Conservation (phyloP, 371 early-diverging fungal genomes). For the Rhizopus sp. region DNA sequence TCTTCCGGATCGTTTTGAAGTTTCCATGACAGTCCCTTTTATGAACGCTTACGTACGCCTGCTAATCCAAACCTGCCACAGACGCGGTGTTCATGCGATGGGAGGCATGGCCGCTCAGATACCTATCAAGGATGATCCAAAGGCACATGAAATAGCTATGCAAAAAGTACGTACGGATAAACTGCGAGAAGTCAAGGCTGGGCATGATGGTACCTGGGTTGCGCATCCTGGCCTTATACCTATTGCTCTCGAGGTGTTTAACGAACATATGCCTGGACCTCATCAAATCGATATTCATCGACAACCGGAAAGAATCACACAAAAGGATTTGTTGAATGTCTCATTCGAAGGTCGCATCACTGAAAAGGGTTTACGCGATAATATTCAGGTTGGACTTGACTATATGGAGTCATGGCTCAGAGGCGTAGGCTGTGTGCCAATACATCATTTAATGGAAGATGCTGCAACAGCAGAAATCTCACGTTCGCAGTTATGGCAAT, state of each 20-base stretch:
- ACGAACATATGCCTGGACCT: slow-evolving; percentile 93
- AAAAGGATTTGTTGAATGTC: slow-evolving; percentile 83
- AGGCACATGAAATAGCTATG: slow-evolving; percentile 89
- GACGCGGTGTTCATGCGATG: slow-evolving; percentile 97
- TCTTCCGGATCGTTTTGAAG: slow-evolving; percentile 87
- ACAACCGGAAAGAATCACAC: slow-evolving; percentile 87
- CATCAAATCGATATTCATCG: slow-evolving; percentile 92
- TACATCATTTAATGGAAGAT: slow-evolving; percentile 60
- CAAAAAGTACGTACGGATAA: slow-evolving; percentile 93
- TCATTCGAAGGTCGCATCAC: slow-evolving; percentile 82
- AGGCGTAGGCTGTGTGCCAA: slow-evolving; percentile 96
- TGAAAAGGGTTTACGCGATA: slow-evolving; percentile 87
- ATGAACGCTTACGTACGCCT: slow-evolving; percentile 92
- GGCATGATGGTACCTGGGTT: slow-evolving; percentile 97
- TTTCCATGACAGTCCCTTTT: slow-evolving; percentile 94
- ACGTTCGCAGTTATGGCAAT: slow-evolving; percentile 96
- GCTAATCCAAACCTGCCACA: slow-evolving; percentile 96
- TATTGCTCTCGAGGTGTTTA: slow-evolving; percentile 85
- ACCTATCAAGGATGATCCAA: slow-evolving; percentile 89
- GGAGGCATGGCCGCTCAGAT: slow-evolving; percentile 99
- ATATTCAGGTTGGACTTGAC: slow-evolving; percentile 86
- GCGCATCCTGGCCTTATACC: slow-evolving; percentile 95
- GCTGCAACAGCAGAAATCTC: slow-evolving; percentile 95
- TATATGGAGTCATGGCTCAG: slow-evolving; percentile 97
- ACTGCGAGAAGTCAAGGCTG: slow-evolving; percentile 90